phyloP scores from a whole-genome alignment of 441 rosid species.

The Daphne laureola region DNA sequence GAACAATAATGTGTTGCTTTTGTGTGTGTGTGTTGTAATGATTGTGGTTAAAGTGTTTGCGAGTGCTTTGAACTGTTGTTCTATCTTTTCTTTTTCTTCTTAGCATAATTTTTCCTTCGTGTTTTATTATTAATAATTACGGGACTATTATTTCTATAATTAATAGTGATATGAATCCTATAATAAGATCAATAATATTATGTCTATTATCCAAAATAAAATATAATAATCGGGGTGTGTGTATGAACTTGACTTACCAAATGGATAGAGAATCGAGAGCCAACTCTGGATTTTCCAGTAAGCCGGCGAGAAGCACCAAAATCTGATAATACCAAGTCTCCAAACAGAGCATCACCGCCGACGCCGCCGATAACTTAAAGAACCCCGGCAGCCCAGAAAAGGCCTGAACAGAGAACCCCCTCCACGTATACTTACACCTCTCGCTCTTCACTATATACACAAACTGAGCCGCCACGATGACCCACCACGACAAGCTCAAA shows the following conservation, averaged over 20 bases:
- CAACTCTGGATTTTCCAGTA: conserved; percentile 48
- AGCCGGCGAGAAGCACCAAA: conserved; percentile 51
- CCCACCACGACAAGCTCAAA: conserved; percentile 59
- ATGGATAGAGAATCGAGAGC: conserved; percentile 57
- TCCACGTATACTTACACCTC: conserved; percentile 39
- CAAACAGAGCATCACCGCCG: conserved; percentile 61
- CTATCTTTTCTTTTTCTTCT: not conserved
- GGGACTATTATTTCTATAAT: too few species aligned
- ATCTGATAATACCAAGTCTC: conserved; percentile 61
- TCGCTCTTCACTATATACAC: conserved; percentile 39
- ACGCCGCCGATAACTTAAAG: conserved; percentile 49
- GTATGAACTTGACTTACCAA: conserved; percentile 34
- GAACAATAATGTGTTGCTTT: too few species aligned
- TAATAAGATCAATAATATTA: too few species aligned
- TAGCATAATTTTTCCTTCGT: not conserved
- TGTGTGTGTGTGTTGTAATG: too few species aligned
- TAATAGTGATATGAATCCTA: too few species aligned
- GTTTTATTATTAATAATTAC: not conserved
- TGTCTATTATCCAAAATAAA: not conserved
- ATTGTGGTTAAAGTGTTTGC: too few species aligned
- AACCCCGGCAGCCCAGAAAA: conserved; percentile 36
- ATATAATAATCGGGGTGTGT: not conserved
- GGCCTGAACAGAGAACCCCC: conserved; percentile 38
- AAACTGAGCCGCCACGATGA: conserved; percentile 41
- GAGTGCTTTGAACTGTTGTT: not conserved